phyloP scores from a whole-genome alignment of 164 flowering plant species.

The grape (Vitis vinifera) region ASM3070453v1 NC_081823.1:8868001-8868500 shows the following conservation, averaged over 20 bases:
- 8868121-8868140: not conserved
- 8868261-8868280: constrained; percentile 64
- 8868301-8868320: constrained; percentile 83
- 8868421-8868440: too few relatives aligned
- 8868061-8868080: too few relatives aligned
- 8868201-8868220: constrained; percentile 69
- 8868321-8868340: constrained; percentile 58
- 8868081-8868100: not conserved
- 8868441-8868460: not conserved
- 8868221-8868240: constrained; percentile 57
- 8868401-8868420: too few relatives aligned
- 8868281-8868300: constrained; percentile 59
- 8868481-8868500: constrained; percentile 64
- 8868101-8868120: not conserved
- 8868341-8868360: constrained; percentile 73
- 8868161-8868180: constrained; percentile 30
- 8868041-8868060: constrained; percentile 11
- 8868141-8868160: constrained; percentile 22
- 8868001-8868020: constrained; percentile 52
- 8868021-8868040: constrained; percentile 65
- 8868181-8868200: constrained; percentile 57
- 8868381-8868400: not conserved
- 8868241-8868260: constrained; percentile 71
- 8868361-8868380: constrained; percentile 18
- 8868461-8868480: constrained; percentile 46